phyloP scores from a whole-genome alignment of 345 rosid species.

The Eucalyptus curtisii region DNA sequence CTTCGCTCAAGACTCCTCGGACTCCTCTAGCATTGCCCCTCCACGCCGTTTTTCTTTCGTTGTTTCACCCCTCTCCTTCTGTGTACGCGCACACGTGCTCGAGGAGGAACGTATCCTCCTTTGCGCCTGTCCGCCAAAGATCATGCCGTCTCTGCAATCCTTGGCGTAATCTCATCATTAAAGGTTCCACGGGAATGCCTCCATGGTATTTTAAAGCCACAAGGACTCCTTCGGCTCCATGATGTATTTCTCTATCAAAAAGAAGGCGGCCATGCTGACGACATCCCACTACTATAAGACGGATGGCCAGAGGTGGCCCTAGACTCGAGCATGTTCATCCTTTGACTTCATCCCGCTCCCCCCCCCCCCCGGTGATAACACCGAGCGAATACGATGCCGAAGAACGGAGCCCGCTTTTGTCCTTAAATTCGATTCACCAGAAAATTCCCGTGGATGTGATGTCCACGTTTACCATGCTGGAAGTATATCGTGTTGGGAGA shows the following conservation, averaged over 20 bases:
- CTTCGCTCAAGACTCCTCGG: neutral
- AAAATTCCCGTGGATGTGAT: constrained; percentile 15
- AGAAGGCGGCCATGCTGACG: neutral
- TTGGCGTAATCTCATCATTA: neutral
- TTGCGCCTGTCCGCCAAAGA: neutral
- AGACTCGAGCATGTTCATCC: neutral
- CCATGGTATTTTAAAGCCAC: neutral
- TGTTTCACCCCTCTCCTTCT: neutral
- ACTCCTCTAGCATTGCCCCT: neutral
- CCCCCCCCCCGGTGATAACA: neutral
- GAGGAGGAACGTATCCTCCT: neutral
- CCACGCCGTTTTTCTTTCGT: neutral
- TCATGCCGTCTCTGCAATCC: neutral
- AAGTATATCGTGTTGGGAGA: constrained; percentile 87
- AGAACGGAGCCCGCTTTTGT: constrained; percentile 43
- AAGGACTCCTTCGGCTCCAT: neutral
- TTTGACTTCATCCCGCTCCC: neutral
- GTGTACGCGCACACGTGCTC: neutral
- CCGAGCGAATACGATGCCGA: constrained; percentile 3
- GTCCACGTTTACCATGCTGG: constrained; percentile 39
- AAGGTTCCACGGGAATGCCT: neutral
- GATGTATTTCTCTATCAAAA: neutral
- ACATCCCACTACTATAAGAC: neutral
- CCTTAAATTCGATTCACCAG: constrained; percentile 24
- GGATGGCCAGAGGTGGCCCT: neutral